Base-by-base conservation (phyloP, 2,329 filamentous ascomycete species). In the Cadophora sp. region DNA sequence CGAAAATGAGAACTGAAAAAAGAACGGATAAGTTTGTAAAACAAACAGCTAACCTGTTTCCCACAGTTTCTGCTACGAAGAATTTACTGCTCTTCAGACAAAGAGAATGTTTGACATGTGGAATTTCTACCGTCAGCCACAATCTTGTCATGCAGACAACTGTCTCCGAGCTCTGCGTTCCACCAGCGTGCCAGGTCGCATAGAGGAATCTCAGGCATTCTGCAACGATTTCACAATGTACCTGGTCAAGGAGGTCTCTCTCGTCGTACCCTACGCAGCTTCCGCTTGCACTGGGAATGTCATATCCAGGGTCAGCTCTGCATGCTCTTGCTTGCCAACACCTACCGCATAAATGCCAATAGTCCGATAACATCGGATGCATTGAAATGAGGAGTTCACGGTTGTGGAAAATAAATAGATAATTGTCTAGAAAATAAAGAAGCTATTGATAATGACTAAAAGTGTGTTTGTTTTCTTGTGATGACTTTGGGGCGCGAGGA, bases 31-130 rank as follows among this genome's bases (percentile, higher is more conserved):
- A 11, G 7, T 4, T 6, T 56, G 27, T 14, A 22, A 20, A 62
- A 27, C 20, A 51, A 4, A n/a, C 4, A 27, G 20, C 41, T 65
- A 50, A 66, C 30, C 39, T 4, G 20, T 5, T 36, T 20, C 27
- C n/a, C 4, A 33, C 16, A 70, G 68, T 58, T 61, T 51, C 66
- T 84, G 82, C 77, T 82, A 81, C 74, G 75, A 78, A 50, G 79
- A 81, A 73, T 84, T 84, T 75, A 71, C 68, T 47, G 43, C 70
- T 41, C 55, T 61, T 13, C 70, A 71, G 22, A 63, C 45, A 30
- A 68, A 66, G 18, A 53, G 70, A 20, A 68, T 71, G 68, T 62
- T 64, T 20, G 70, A 59, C 41, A 70, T 70, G 66, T 71, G 59
- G 53, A 60, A 50, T 33, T 62, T 30, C n/a, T 71, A 66, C 48